These are phyloP conservation scores for Trichodelitschia bisporula DNA, from an alignment of 495 filamentous ascomycete genomes.

Conservation along the genomic window DNA sequence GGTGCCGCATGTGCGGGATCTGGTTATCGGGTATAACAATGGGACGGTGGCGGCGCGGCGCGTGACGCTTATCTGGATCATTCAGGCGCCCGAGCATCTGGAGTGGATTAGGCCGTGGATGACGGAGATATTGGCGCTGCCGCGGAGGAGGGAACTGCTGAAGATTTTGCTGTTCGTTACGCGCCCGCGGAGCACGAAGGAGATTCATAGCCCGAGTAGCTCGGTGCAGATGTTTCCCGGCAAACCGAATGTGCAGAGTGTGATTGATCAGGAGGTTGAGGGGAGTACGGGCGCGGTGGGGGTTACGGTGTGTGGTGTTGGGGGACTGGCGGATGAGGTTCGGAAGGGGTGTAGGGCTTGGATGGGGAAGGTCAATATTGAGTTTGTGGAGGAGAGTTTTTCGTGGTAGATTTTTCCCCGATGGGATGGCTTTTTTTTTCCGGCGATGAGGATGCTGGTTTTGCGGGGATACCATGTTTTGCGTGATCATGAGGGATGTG, in stretches of 20 bases:
- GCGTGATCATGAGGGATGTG: too few relatives aligned
- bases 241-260: constrained; percentile 52
- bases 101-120: constrained; percentile 93
- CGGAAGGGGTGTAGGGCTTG: constrained; percentile 42
- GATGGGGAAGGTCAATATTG: constrained; percentile 37
- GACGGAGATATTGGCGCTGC: constrained; percentile 60
- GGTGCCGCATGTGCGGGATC: constrained; percentile 62
- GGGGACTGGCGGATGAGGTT: constrained; percentile 62
- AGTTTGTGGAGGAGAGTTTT: constrained; percentile 76
- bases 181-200: constrained; percentile 43
- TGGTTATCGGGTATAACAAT: constrained; percentile 47
- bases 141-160: constrained; percentile 49
- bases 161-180: constrained; percentile 76
- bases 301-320: constrained; percentile 77
- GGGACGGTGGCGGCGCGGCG: constrained; percentile 57
- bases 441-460: too few relatives aligned
- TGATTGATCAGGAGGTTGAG: constrained; percentile 53
- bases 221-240: constrained; percentile 73
- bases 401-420: constrained; percentile 49
- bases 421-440: too few relatives aligned
- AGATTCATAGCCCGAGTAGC: constrained; percentile 40
- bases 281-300: constrained; percentile 66
- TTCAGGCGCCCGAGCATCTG: constrained; percentile 63
- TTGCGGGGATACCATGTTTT: too few relatives aligned
- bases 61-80: constrained; percentile 70